A percentile compares a stretch with the other conserved stretches of the same genome.
These are phyloP conservation scores for Athelia psychrophila DNA, from an alignment of 1,284 basidiomycete genomes.

Conservation along the genomic window DNA sequence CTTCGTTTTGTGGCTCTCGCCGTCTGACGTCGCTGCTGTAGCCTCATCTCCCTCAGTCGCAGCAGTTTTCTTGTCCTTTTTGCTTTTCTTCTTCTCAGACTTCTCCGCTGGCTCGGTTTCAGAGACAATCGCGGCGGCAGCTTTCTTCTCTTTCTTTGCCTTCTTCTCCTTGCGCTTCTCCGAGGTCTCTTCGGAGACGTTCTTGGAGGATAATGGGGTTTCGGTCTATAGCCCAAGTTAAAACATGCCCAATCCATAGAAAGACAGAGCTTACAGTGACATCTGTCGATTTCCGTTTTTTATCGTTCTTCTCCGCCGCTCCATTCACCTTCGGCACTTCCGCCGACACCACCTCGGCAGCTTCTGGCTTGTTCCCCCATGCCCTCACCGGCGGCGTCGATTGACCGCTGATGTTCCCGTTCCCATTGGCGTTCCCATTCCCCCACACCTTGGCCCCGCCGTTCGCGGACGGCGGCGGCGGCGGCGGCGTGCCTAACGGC, in stretches of 20 bases:
- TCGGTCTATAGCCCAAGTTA: not conserved
- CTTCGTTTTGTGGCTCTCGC: constrained; percentile 9
- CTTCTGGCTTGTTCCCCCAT: not conserved
- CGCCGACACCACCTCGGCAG: not conserved
- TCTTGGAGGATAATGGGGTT: not conserved
- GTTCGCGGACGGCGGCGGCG: constrained; percentile 34
- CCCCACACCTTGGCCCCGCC: not conserved
- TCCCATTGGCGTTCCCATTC: constrained; percentile 1
- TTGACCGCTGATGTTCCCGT: constrained; percentile 3
- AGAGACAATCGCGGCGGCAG: not conserved
- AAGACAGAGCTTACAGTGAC: constrained; percentile 1
- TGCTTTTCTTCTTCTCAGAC: constrained; percentile 12
- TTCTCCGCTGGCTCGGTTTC: constrained; percentile 7
- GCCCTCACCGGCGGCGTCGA: not conserved
- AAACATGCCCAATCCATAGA: not conserved
- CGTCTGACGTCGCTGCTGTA: not conserved
- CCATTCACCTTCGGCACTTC: constrained; percentile 5
- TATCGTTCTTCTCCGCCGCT: constrained; percentile 23
- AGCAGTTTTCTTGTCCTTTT: not conserved
- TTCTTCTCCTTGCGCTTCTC: constrained; percentile 10
- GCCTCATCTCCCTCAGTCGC: constrained; percentile 2
- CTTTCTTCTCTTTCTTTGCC: constrained; percentile 11
- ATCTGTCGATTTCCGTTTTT: constrained; percentile 16
- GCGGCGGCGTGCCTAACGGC: constrained; percentile 61
- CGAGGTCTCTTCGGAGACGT: constrained; percentile 2